Base-by-base conservation (phyloP, 805 yeast species). In the Candida gorgasii region DNA sequence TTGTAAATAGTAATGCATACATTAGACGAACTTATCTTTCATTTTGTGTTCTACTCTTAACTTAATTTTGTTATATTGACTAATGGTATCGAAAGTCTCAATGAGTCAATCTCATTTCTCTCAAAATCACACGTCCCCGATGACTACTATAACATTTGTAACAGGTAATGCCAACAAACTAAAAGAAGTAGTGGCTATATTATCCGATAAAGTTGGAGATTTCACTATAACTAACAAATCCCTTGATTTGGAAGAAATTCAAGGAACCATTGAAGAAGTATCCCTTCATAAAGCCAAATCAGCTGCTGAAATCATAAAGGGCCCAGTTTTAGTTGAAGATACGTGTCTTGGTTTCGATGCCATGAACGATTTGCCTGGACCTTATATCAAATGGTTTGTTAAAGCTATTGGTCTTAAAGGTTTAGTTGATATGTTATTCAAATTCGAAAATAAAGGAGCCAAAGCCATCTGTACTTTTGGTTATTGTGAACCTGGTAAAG, bases 311-410 rank as follows among this genome's bases (percentile, higher is more conserved):
- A 58, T 78, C 7, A 61, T 82, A 3, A 59, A 71, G 2, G 93
- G 95, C 0, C 92, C 98, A 0, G 97, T 89, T 0, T 72, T 93
- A 44, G 97, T 90, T 3, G 99, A 93, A 59, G 99, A 93, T 56
- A 93, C 99, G 0, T 90, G 96, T 39, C 75, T 93, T 29, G 87
- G 85, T 3, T 93, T 86, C 63, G 76, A 76, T 38, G 96, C 95
- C 1, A 73, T 84, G 57, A 82, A 86, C 40, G 72, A 75, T 48
- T 75, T 93, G 38, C 99, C 99, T 3, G 99, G 99, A 17, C 98
- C 98, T 1, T 88, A 89, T 50, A 76, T 78, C 64, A 92, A 92
- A 63, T 92, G 99, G 99, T 93, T 93, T 64, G 75, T 88, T 34
- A 70, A 81, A 48, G 65, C 78, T 11, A 61, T 90, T 50, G 97